These are phyloP conservation scores for Lentinus brumalis DNA, from an alignment of 768 basidiomycete species.

Conservation along the genomic window DNA sequence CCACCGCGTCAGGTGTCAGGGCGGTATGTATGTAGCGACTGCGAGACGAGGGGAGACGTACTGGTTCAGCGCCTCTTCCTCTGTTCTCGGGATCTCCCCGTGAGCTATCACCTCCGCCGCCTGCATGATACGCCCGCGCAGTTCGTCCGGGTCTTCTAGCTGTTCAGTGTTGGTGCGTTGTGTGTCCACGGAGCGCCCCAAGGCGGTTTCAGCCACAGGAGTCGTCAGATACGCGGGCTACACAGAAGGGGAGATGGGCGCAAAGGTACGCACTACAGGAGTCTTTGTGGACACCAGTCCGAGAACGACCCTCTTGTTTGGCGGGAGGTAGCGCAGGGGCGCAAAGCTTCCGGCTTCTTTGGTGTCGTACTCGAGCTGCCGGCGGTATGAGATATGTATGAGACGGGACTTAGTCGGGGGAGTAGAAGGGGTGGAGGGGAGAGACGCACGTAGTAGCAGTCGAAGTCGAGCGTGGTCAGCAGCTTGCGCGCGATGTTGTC, in stretches of 20 bases:
- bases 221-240: not conserved
- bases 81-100: constrained; percentile 35
- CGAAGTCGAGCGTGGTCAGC: constrained; percentile 58
- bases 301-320: constrained; percentile 41
- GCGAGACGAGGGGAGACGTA: constrained; percentile 15
- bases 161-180: not conserved
- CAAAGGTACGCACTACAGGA: constrained; percentile 29
- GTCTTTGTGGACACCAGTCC: constrained; percentile 46
- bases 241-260: no score
- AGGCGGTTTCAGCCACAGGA: constrained; percentile 1
- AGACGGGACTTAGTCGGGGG: no score
- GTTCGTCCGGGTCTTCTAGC: constrained; percentile 41
- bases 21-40: no score
- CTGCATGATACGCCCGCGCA: constrained; percentile 41
- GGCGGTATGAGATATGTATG: no score
- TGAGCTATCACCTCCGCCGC: constrained; percentile 45
- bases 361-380: constrained; percentile 61
- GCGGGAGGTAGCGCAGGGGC: constrained; percentile 52
- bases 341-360: constrained; percentile 58
- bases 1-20: no score
- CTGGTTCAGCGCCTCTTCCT: constrained; percentile 43
- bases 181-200: not conserved
- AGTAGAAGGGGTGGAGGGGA: not conserved
- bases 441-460: constrained; percentile 40
- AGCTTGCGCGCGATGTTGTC: constrained; percentile 51